Conservation (phyloP, 768 basidiomycete genomes). For the Trametes elegans region DNA sequence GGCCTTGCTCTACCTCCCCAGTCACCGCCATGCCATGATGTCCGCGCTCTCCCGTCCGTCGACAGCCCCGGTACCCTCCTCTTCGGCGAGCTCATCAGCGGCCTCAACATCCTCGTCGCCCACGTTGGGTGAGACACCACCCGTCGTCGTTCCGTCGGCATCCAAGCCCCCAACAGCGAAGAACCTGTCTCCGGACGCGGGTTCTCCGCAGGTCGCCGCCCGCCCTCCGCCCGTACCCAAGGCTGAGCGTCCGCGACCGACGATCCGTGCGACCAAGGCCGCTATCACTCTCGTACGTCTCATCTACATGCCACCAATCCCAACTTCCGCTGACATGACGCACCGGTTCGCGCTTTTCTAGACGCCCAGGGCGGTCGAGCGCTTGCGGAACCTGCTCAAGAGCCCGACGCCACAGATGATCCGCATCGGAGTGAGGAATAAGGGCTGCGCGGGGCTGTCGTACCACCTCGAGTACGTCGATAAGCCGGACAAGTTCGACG, state of each 20-base stretch:
- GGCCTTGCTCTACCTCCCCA: constrained; percentile 31
- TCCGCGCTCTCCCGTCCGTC: constrained; percentile 49
- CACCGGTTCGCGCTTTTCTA: constrained; percentile 30
- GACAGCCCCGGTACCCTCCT: constrained; percentile 22
- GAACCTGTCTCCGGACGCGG: constrained; percentile 51
- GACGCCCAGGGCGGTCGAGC: constrained; percentile 77
- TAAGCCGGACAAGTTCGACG: constrained; percentile 86
- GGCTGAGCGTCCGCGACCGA: constrained; percentile 60
- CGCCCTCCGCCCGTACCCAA: constrained; percentile 71
- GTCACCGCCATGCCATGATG: constrained; percentile 63
- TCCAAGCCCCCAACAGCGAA: constrained; percentile 26
- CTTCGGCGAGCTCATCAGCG: not conserved
- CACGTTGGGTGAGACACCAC: constrained; percentile 45
- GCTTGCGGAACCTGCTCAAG: constrained; percentile 70
- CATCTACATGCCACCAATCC: not conserved
- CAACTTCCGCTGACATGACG: not conserved
- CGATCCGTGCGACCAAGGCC: constrained; percentile 69
- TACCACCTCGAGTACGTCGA: constrained; percentile 97
- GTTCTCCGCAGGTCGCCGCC: constrained; percentile 70
- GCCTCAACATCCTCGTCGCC: constrained; percentile 18
- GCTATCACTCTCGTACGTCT: constrained; percentile 64
- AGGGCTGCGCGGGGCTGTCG: constrained; percentile 90
- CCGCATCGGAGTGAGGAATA: constrained; percentile 93
- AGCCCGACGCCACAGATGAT: constrained; percentile 89
- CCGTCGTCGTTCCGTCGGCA: constrained; percentile 46